Base-by-base conservation (phyloP, 768 basidiomycete species). In the Lactifluus rugatus region DNA sequence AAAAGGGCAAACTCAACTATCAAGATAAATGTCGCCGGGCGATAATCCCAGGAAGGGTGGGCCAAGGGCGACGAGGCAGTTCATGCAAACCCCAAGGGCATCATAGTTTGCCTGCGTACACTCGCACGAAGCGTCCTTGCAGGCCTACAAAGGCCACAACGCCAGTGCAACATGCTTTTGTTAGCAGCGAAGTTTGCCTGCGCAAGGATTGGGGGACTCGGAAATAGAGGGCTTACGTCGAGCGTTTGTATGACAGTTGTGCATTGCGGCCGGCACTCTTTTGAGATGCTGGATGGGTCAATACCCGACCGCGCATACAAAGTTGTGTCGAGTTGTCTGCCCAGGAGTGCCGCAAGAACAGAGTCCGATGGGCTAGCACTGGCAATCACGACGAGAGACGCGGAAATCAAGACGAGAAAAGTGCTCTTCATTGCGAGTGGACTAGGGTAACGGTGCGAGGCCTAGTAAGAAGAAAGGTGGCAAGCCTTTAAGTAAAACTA, bases 81-180 rank as follows among this genome's bases (percentile, higher is more conserved):
- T 45, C 7, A 59, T 19, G 26, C 58, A 59, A 2, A 11, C 5
- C 19, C 31, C 34, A 19, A 55, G 48, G 3, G 23, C 25, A 31
- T 28, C 42, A 28, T 17, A 49, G 19, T 55, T 59, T 4, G 19
- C 34, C 28, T 60, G 54, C 13, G 48, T 50, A 34, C 58, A 60
- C 14, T 48, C 53, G 48, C 58, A 51, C 36, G 19, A 14, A 2
- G 32, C 34, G 16, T 8, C 23, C 6, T 8, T 10, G 36, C 58
- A 60, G 9, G 32, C 34, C 54, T 55, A 23, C 4, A 39, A 31
- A 31, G 28, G 13, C 10, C 17, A 26, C 19, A 26, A 28, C 19
- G 23, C 54, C 5, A 1, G 34, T 45, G 1, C 36, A 19, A n/a
- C 28, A 8, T 21, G 41, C 6, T 39, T 6, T 5, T 14, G 26